Base-by-base conservation (phyloP, 371 early-diverging fungal genomes). In the Conidiobolus incongruus region DNA sequence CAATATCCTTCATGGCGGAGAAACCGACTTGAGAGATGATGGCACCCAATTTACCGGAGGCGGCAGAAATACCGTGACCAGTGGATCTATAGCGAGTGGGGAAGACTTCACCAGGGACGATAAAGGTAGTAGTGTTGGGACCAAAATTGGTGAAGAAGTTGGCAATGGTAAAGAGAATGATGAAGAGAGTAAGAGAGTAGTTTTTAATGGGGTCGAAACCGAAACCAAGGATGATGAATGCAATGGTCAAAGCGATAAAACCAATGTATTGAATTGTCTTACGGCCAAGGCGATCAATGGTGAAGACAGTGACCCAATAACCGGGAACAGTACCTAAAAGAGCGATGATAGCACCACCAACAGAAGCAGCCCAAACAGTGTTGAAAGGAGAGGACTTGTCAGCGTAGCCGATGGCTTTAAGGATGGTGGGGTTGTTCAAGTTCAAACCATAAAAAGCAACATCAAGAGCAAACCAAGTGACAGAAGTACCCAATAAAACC, bases 71-170 rank as follows among this genome's bases (percentile, higher is more conserved):
- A 53, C 89, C 89, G 52, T 85, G 86, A 44, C 76, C 75, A 10
- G 85, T 79, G 17, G 87, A 73, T 44, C 88, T 75, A 46, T 74
- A 80, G 45, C 77, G 74, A 15, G 88, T 88, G 15, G 91, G 89
- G 69, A 85, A 91, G 5, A 77, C 73, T 58, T 91, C 91, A 53
- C 80, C 77, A 15, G 91, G 87, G 47, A 82, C 63, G 44, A 91
- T 75, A 39, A 91, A 88, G 23, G 88, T 86, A 24, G 88, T 88
- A 33, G 77, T 55, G 66, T 88, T 88, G 53, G 91, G 83, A 37
- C 89, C 89, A 62, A 86, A 87, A 68, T 88, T 78, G 62, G 70
- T 72, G 67, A 85, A 82, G 12, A 66, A 41, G 55, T 83, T 79
- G 11, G 77, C 76, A 30, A 78, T 55, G 16, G 78, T 75, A 58